Base-by-base conservation (phyloP, 148 eudicot genomes). In the Rhododendron henanense region DNA sequence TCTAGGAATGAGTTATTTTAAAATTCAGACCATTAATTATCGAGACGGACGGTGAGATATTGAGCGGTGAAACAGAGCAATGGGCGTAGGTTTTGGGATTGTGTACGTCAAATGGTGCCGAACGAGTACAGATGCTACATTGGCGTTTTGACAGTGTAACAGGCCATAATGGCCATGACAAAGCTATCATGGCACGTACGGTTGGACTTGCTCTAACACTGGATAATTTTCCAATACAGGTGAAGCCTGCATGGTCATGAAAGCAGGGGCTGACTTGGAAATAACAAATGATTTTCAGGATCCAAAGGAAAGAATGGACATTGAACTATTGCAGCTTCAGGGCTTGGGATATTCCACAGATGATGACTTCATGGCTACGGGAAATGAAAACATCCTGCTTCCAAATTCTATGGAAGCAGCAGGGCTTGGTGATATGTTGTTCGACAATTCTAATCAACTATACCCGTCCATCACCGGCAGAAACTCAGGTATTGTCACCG, bases 361-460 rank as follows among this genome's bases (percentile, higher is more conserved):
- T 69, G 1, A 25, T 69, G 37, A 69, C 74, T 69, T 6, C 4
- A 25, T 69, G 15, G 37, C n/a, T 55, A 37, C 19, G 3, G 21
- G 25, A 6, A 41, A 39, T n/a, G 51, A 57, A 45, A 74, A 11
- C 31, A 33, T 21, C 9, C 33, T 51, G n/a, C 11, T 74, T 75
- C 73, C 86, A 13, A 59, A 59, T 84, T 39, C 23, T 45, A 41
- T 37, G 51, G 86, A 84, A 28, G 76, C 39, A 37, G 39, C 39
- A 25, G 50, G 81, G n/a, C 19, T 76, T n/a, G 39, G 39, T 5
- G 84, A 84, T 21, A n/a, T 57, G 2, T 77, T 77, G 21, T 71
- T 53, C n/a, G 55, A 84, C 31, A n/a, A 84, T 51, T 82, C 33
- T 11, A 19, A 23, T 3, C 19, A 37, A 6, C 9, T 5, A 19